phyloP scores from a whole-genome alignment of 352 stramenopile genomes.

The Aphanomyces stellatus region DNA sequence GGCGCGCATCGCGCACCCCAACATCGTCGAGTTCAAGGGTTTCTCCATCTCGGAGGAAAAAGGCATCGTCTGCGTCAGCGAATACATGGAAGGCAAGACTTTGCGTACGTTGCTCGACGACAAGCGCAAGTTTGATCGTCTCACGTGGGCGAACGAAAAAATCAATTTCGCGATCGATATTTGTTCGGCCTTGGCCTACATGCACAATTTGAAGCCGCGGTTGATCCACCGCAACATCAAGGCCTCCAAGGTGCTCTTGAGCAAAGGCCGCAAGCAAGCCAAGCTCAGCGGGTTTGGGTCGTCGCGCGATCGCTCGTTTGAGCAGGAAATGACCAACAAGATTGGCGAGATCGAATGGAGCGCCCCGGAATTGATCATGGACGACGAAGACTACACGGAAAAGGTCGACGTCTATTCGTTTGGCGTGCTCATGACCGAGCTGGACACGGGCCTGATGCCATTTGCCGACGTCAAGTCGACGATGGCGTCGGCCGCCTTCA shows the following conservation, averaged over 20 bases:
- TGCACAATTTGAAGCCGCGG: slow-evolving; percentile 21
- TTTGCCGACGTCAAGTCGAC: slow-evolving; percentile 8
- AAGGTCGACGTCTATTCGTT: slow-evolving; percentile 19
- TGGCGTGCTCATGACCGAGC: slow-evolving; percentile 10
- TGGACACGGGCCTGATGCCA: slow-evolving; percentile 1
- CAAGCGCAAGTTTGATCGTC: background rate
- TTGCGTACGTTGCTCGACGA: background rate
- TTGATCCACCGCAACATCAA: slow-evolving; percentile 52
- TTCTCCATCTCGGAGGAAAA: background rate
- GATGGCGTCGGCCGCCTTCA: background rate
- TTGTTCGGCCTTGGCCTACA: slow-evolving; percentile 26
- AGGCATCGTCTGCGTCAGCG: background rate
- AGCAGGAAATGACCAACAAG: slow-evolving; percentile 40
- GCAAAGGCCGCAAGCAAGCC: slow-evolving; percentile 27
- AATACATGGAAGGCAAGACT: slow-evolving; percentile 13
- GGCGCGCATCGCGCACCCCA: slow-evolving; percentile 1
- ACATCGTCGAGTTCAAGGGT: slow-evolving; percentile 11
- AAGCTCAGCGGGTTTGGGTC: slow-evolving; percentile 58
- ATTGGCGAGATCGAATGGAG: slow-evolving; percentile 47
- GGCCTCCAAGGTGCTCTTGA: slow-evolving; percentile 43
- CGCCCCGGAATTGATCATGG: slow-evolving; percentile 44
- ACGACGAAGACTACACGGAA: slow-evolving; percentile 24
- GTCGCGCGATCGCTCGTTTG: slow-evolving; percentile 30
- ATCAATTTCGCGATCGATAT: slow-evolving; percentile 29
- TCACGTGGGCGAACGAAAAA: slow-evolving; percentile 30